Conservation (phyloP, 257 asterid genomes). For the Solanum medicagineum region DNA sequence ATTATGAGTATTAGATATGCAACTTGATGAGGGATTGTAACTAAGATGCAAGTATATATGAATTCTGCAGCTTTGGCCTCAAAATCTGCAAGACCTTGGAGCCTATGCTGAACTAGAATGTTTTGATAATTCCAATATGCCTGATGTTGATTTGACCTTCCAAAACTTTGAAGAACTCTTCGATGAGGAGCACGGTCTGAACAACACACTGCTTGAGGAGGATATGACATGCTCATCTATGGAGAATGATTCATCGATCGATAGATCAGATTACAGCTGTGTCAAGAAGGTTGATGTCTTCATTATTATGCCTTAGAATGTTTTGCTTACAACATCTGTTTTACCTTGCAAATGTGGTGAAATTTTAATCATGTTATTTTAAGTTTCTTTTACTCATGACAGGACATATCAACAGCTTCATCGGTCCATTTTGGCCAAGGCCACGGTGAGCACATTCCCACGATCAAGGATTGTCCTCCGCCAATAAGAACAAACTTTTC, state of each 20-base stretch:
- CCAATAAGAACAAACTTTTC: background rate
- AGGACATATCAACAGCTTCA: conserved; percentile 23
- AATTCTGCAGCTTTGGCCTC: conserved; percentile 67
- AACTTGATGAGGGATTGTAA: too few relatives aligned
- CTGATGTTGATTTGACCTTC: conserved; percentile 74
- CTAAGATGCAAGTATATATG: background rate
- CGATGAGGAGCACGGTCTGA: conserved; percentile 14
- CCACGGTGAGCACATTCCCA: background rate
- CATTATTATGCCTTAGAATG: background rate
- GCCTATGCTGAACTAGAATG: conserved; percentile 37
- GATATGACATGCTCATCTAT: conserved; percentile 14
- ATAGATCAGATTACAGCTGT: conserved; percentile 10
- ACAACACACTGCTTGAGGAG: background rate
- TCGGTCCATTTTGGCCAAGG: background rate
- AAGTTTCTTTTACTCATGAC: background rate
- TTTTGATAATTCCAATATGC: conserved; percentile 54
- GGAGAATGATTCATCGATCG: conserved; percentile 15
- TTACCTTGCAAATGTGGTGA: background rate
- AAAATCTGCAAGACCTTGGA: conserved; percentile 81
- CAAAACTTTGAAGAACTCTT: conserved; percentile 71
- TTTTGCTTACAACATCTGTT: background rate
- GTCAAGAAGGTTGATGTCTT: conserved; percentile 5
- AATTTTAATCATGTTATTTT: background rate
- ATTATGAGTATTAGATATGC: too few relatives aligned
- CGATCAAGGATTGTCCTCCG: background rate